Evolutionary conservation across 768 basidiomycete genomes (phyloP).

Genomic region (Agrocybe praecox): DNA sequence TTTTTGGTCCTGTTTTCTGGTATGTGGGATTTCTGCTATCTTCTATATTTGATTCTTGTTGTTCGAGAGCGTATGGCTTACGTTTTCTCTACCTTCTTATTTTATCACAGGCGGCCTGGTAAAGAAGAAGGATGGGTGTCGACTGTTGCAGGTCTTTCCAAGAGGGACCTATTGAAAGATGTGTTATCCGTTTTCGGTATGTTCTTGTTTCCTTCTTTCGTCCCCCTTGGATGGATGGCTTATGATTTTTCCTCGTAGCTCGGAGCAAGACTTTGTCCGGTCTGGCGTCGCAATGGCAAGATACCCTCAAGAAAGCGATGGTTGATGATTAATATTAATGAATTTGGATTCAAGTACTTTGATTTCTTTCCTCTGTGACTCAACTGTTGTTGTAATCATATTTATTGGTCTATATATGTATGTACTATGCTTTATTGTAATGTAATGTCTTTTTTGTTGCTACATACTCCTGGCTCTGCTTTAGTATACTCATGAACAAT

Average conservation of each 20-base stretch:
- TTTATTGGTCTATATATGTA: too few species aligned
- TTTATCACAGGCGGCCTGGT: conserved; percentile 64
- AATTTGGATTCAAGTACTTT: background rate
- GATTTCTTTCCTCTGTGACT: too few species aligned
- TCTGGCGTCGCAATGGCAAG: conserved; percentile 83
- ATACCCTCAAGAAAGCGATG: conserved; percentile 66
- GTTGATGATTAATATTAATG: conserved; percentile 48
- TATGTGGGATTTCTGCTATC: conserved; percentile 40
- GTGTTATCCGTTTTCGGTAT: conserved; percentile 79
- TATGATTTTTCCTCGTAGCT: conserved; percentile 40
- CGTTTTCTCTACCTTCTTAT: conserved; percentile 10
- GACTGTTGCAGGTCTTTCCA: conserved; percentile 67
- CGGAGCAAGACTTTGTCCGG: conserved; percentile 75
- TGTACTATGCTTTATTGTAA: too few species aligned
- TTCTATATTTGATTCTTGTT: conserved; percentile 1
- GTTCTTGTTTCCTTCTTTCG: conserved; percentile 23
- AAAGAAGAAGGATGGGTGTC: conserved; percentile 70
- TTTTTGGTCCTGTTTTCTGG: conserved; percentile 91
- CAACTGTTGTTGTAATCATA: too few species aligned
- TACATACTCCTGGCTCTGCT: too few species aligned
- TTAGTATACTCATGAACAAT: too few species aligned
- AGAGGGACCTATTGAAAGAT: conserved; percentile 84
- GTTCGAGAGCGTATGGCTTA: background rate
- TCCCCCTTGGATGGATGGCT: background rate
- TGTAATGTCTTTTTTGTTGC: too few species aligned